Evolutionary conservation across 495 filamentous ascomycete genomes (phyloP), one percentile per base, ranked within the genome.

Genomic region (Penicillium cataractarum): DNA sequence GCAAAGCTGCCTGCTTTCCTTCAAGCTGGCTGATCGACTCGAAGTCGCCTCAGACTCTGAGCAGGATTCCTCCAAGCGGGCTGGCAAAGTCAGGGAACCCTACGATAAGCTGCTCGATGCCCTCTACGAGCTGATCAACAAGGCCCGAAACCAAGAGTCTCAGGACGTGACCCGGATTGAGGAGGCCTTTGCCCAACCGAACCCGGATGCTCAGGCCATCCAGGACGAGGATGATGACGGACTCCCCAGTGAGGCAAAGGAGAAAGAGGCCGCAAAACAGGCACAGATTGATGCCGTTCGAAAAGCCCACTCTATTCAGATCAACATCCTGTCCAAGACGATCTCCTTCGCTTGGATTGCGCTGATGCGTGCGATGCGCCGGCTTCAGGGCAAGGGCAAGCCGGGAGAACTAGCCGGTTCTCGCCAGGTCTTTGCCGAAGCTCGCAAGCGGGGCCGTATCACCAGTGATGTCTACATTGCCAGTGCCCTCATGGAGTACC

Each of bases 291-390:
- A 90, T 57, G 85, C 86, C 10, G 83, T 96, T 15, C 86, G 88
- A 60, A 84, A 90, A 54, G 86, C 87, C 1, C 88, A 87, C 65
- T 84, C 83, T 6, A 84, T 84, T 4, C 91, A 96, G 65, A 88
- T 88, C 27, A 84, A 87, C 21, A 76, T 90, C 9, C 78, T 97
- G 17, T 90, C 87, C 17, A 88, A 87, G 62, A 90, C 89, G 0
- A 85, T 98, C 51, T 93, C 96, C 0, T 93, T 91, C 70, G 89
- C 89, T 19, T 99, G 95, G 95, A 94, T 99, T 70, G 91, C 92
- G 29, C 80, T 97, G 39, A 96, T 97, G 82, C 89, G 95, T 50
- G 88, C 92, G 17, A 95, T 97, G 87, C 89, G 96, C 49, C 92
- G 95, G 48, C 84, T 99, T 32, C 92, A 97, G 73, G 95, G 95